These are phyloP conservation scores for Suillus paluster DNA, from an alignment of 768 basidiomycete species.

Conservation along the genomic window DNA sequence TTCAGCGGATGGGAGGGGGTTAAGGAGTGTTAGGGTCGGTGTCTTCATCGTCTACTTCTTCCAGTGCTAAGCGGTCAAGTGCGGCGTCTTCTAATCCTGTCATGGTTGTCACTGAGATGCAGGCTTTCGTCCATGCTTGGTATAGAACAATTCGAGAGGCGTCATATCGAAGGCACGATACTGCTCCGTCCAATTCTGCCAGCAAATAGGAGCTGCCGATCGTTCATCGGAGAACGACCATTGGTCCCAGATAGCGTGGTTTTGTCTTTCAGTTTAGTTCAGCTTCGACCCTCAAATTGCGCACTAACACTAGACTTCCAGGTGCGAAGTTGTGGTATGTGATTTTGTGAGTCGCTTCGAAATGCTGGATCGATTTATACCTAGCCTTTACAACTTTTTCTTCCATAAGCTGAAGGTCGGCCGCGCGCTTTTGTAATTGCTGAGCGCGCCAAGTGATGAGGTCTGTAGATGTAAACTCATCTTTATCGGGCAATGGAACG, in stretches of 20 bases:
- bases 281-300: neutral
- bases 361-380: neutral
- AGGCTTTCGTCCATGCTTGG: too few relatives aligned
- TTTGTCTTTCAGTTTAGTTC: neutral
- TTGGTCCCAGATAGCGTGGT: constrained; percentile 29
- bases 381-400: neutral
- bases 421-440: neutral
- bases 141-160: too few relatives aligned
- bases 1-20: too few relatives aligned
- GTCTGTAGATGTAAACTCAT: neutral
- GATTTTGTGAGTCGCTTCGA: constrained; percentile 18
- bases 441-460: neutral
- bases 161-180: too few relatives aligned
- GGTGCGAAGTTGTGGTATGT: constrained; percentile 28
- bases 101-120: too few relatives aligned
- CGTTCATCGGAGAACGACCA: constrained; percentile 24
- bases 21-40: too few relatives aligned
- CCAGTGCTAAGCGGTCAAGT: too few relatives aligned
- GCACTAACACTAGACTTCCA: constrained; percentile 15
- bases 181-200: constrained; percentile 26
- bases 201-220: constrained; percentile 27
- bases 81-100: too few relatives aligned
- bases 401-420: neutral
- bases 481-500: neutral
- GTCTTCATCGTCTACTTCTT: too few relatives aligned